phyloP scores from a whole-genome alignment of 2,329 filamentous ascomycete species.

The Alternaria conjuncta region DNA sequence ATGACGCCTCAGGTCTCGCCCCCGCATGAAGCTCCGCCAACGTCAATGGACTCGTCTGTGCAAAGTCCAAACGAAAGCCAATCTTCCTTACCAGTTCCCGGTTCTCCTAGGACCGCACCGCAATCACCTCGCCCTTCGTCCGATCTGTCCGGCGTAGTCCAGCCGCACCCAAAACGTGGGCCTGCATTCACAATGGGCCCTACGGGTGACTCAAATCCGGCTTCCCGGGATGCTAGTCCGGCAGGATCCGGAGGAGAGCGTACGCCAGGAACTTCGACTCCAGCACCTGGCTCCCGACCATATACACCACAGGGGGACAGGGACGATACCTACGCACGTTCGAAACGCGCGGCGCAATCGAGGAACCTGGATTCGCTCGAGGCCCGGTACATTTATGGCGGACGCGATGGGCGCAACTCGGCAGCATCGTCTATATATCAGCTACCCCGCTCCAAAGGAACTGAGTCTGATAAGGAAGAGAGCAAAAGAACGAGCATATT shows the following conservation, averaged over 20 bases:
- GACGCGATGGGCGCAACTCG: constrained; percentile 69
- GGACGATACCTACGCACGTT: constrained; percentile 87
- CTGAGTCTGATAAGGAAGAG: constrained; percentile 46
- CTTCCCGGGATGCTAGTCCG: constrained; percentile 67
- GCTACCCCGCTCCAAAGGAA: constrained; percentile 56
- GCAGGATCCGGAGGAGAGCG: constrained; percentile 61
- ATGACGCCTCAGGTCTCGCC: constrained; percentile 64
- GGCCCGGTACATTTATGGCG: constrained; percentile 81
- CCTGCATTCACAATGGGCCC: constrained; percentile 65
- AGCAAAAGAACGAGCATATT: constrained; percentile 64
- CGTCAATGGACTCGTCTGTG: constrained; percentile 44
- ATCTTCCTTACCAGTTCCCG: constrained; percentile 31
- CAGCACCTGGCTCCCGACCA: constrained; percentile 71
- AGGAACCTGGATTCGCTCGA: constrained; percentile 73
- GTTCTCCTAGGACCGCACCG: constrained; percentile 39
- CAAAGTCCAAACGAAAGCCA: constrained; percentile 27
- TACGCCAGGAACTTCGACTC: constrained; percentile 58
- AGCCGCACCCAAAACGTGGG: constrained; percentile 56
- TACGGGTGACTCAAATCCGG: constrained; percentile 59
- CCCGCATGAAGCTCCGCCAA: constrained; percentile 62
- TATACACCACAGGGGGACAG: constrained; percentile 79
- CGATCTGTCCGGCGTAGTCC: constrained; percentile 52
- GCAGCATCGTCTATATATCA: constrained; percentile 41
- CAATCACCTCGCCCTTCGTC: constrained; percentile 52
- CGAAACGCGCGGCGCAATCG: constrained; percentile 73